Percentiles rank a stretch among this genome's conserved stretches.
Evolutionary conservation across 2,329 filamentous ascomycete genomes (phyloP).

Genomic region (Epichloe festucae): DNA sequence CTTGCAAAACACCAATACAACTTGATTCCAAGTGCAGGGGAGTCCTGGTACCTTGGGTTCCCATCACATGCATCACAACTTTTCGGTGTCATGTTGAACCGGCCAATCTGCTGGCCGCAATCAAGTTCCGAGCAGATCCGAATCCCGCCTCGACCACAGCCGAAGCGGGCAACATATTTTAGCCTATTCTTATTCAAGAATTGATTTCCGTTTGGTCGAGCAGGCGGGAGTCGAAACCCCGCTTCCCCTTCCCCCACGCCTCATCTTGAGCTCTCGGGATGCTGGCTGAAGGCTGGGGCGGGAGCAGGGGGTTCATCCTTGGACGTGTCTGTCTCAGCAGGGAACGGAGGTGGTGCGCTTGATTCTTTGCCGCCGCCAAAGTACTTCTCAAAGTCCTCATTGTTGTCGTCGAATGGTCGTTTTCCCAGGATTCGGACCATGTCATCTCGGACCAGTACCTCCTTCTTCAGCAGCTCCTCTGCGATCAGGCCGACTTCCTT

Average conservation of each 20-base stretch:
- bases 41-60: neutral
- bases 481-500: constrained; percentile 78
- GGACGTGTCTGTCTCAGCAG: constrained; percentile 29
- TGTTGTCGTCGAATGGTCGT: constrained; percentile 67
- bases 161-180: neutral
- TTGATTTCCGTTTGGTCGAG: neutral
- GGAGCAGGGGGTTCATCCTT: constrained; percentile 22
- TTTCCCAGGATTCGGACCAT: constrained; percentile 79
- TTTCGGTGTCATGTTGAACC: neutral
- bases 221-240: neutral
- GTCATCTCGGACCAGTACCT: constrained; percentile 83
- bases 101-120: constrained; percentile 2
- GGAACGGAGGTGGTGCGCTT: constrained; percentile 45
- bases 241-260: constrained; percentile 1
- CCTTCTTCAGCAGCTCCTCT: constrained; percentile 84
- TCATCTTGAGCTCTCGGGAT: constrained; percentile 6
- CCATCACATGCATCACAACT: neutral
- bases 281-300: constrained; percentile 24
- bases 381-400: constrained; percentile 93
- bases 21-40: neutral
- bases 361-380: constrained; percentile 53
- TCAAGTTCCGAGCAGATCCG: neutral
- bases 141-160: neutral
- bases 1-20: neutral
- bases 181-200: neutral